Evolutionary conservation across 305 asterid species (phyloP).

Genomic region (Lippia alba): DNA sequence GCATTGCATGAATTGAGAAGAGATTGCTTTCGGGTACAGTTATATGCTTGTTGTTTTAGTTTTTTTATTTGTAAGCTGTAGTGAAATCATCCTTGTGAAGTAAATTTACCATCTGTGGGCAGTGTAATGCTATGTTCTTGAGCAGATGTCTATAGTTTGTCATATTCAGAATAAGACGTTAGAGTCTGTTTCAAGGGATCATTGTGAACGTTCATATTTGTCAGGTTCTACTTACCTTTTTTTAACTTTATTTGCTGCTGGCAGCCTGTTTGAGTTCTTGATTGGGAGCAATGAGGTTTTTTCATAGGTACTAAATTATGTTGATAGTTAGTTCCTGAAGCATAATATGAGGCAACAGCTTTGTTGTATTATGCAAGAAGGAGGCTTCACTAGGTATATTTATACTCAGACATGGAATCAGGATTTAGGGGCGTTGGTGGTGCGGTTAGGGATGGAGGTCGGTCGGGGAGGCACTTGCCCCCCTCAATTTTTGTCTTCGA

Average conservation of each 20-base stretch:
- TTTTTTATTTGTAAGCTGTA: not conserved
- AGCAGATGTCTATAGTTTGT: not conserved
- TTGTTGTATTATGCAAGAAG: not conserved
- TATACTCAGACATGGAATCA: not conserved
- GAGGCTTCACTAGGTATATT: not conserved
- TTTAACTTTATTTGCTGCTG: not conserved
- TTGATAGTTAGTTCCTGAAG: not conserved
- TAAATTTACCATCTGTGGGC: not conserved
- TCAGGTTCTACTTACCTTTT: conserved; percentile 1
- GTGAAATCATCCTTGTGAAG: not conserved
- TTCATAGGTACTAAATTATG: not conserved
- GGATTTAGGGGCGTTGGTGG: too few species aligned
- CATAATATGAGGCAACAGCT: not conserved
- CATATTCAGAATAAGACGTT: not conserved
- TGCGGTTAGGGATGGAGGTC: too few species aligned
- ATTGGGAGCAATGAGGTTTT: conserved; percentile 1
- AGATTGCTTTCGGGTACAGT: not conserved
- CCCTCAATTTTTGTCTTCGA: too few species aligned
- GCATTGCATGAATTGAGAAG: conserved; percentile 16
- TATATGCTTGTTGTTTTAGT: not conserved
- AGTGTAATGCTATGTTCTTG: conserved; percentile 12
- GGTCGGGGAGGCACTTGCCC: too few species aligned
- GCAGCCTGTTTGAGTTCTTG: not conserved
- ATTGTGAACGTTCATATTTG: conserved; percentile 6
- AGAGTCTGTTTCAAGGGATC: conserved; percentile 7